phyloP scores from a whole-genome alignment of 2,329 filamentous ascomycete genomes.

The Cadophora gregata region DNA sequence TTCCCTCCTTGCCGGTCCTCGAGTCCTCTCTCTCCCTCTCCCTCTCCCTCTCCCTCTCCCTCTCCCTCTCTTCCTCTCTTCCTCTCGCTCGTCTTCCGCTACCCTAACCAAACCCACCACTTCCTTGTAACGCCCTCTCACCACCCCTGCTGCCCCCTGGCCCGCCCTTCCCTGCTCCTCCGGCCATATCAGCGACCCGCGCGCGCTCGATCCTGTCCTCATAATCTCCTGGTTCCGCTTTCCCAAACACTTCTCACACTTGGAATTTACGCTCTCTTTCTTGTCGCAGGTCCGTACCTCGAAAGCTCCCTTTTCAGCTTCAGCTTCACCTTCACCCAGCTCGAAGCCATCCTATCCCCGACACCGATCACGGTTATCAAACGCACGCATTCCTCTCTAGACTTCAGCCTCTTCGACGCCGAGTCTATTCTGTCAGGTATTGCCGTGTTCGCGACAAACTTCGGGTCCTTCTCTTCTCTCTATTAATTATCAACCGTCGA shows the following conservation, averaged over 20 bases:
- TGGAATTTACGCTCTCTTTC: slow-evolving; percentile 43
- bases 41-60: too few species aligned
- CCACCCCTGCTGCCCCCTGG: background rate
- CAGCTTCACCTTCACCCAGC: slow-evolving; percentile 32
- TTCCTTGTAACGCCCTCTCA: background rate
- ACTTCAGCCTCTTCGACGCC: slow-evolving; percentile 22
- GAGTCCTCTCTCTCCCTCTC: background rate
- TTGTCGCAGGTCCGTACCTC: slow-evolving; percentile 45
- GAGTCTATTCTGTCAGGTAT: slow-evolving; percentile 11
- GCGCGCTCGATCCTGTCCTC: slow-evolving; percentile 24
- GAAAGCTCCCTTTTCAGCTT: slow-evolving; percentile 35
- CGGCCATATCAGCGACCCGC: slow-evolving; percentile 13
- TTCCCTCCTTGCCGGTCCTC: background rate
- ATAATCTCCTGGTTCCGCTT: slow-evolving; percentile 43
- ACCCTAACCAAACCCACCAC: background rate
- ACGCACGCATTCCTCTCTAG: slow-evolving; percentile 13
- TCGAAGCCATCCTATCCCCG: slow-evolving; percentile 24
- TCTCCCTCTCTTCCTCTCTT: background rate
- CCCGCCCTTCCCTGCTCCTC: slow-evolving; percentile 10
- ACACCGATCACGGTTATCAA: slow-evolving; percentile 28
- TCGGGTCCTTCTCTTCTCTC: slow-evolving; percentile 33
- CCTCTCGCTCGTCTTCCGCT: background rate
- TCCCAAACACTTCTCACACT: slow-evolving; percentile 43
- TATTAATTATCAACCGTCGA: slow-evolving; percentile 36
- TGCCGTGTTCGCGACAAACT: slow-evolving; percentile 19